Conservation (phyloP, 2,329 filamentous ascomycete species). For the Fusarium denticulatum region DNA sequence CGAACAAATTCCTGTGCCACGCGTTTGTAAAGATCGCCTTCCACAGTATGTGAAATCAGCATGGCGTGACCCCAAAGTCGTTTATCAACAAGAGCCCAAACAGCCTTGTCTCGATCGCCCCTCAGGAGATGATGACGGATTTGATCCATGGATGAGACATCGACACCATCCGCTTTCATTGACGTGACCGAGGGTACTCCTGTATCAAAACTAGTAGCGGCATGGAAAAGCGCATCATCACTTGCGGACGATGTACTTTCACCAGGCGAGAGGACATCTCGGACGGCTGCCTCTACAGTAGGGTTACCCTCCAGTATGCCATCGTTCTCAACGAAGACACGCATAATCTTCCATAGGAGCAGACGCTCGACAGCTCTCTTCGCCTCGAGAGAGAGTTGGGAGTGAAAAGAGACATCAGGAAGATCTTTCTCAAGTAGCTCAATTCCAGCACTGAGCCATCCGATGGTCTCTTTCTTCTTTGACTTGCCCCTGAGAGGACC, state of each 20-base stretch:
- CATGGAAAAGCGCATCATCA: constrained; percentile 40
- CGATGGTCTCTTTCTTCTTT: constrained; percentile 92
- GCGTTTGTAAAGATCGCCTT: constrained; percentile 87
- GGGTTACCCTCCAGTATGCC: constrained; percentile 79
- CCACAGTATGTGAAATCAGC: constrained; percentile 82
- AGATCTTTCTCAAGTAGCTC: constrained; percentile 72
- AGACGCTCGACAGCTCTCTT: constrained; percentile 83
- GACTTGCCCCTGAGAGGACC: constrained; percentile 88
- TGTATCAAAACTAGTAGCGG: constrained; percentile 38
- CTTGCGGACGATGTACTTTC: constrained; percentile 40
- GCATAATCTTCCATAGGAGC: constrained; percentile 87
- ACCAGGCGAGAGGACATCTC: constrained; percentile 76
- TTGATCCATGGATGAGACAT: constrained; percentile 74
- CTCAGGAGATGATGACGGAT: constrained; percentile 78
- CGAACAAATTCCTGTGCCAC: constrained; percentile 95
- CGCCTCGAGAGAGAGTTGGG: constrained; percentile 65
- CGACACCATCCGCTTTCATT: constrained; percentile 72
- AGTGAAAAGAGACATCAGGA: constrained; percentile 60
- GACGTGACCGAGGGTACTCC: constrained; percentile 44
- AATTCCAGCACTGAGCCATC: constrained; percentile 84
- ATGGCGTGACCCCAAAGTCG: constrained; percentile 97
- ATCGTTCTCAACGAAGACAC: constrained; percentile 85
- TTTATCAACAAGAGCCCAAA: constrained; percentile 93
- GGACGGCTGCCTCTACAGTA: constrained; percentile 77
- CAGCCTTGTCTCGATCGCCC: constrained; percentile 89